A percentile compares a stretch with the other conserved stretches of the same genome.
Conservation (phyloP, 2,329 filamentous ascomycete species). For the Stachybotrys chlorohalonatus region DNA sequence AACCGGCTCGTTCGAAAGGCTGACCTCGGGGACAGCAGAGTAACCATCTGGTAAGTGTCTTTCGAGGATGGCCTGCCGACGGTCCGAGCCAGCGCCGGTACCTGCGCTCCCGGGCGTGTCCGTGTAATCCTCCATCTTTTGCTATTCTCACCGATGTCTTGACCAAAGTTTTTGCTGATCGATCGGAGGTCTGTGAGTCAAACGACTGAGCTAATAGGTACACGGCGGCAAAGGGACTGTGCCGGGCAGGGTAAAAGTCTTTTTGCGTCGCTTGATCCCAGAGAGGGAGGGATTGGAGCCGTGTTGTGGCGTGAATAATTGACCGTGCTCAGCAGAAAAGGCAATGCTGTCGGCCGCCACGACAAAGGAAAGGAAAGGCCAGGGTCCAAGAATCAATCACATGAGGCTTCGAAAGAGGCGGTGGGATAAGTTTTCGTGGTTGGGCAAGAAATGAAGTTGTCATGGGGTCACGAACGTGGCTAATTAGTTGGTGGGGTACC, state of each 20-base stretch:
- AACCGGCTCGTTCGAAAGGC: conserved; percentile 13
- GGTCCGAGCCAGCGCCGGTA: conserved; percentile 15
- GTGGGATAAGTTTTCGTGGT: not conserved
- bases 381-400: too few relatives aligned
- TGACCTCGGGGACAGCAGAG: conserved; percentile 28
- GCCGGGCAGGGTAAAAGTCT: too few relatives aligned
- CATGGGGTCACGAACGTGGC: not conserved
- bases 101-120: conserved; percentile 15
- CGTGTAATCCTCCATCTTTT: conserved; percentile 17
- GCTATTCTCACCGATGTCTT: not conserved
- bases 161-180: not conserved
- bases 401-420: not conserved
- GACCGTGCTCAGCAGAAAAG: not conserved
- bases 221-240: too few relatives aligned
- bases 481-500: not conserved
- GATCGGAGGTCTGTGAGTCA: not conserved
- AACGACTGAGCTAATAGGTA: too few relatives aligned
- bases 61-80: conserved; percentile 25
- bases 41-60: conserved; percentile 29
- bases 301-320: too few relatives aligned
- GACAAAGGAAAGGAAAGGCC: not conserved
- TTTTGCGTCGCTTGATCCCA: too few relatives aligned
- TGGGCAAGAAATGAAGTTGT: not conserved
- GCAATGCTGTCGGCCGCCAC: not conserved
- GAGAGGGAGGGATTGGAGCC: too few relatives aligned